Evolutionary conservation across 2,329 filamentous ascomycete species (phyloP).

Genomic region (Sclerotinia borealis): DNA sequence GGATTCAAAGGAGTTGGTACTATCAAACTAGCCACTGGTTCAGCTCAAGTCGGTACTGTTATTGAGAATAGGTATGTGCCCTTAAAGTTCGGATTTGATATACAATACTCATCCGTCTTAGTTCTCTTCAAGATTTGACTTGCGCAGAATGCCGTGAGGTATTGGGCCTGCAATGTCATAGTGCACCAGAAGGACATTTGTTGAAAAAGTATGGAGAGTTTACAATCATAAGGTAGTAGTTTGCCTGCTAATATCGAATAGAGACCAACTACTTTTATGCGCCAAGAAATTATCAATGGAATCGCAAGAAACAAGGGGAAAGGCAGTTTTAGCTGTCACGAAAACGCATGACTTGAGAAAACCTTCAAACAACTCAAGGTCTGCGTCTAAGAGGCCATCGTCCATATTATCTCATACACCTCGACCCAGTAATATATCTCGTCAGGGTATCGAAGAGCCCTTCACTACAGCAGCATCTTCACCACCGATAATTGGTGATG

Average conservation of each 20-base stretch:
- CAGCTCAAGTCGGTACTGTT: constrained; percentile 20
- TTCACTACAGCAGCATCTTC: background rate
- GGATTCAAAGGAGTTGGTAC: constrained; percentile 26
- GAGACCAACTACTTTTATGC: constrained; percentile 29
- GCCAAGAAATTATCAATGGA: constrained; percentile 24
- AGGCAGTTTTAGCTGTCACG: constrained; percentile 19
- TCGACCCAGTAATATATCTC: background rate
- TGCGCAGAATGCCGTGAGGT: constrained; percentile 25
- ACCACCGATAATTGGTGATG: background rate
- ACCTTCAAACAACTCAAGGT: constrained; percentile 1
- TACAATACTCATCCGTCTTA: constrained; percentile 11
- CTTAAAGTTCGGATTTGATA: background rate
- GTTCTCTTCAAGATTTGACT: constrained; percentile 28
- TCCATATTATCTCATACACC: background rate
- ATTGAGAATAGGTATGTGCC: constrained; percentile 27
- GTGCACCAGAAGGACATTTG: constrained; percentile 28
- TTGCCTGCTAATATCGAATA: constrained; percentile 13
- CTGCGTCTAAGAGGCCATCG: background rate
- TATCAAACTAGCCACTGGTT: constrained; percentile 20
- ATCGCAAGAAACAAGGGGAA: constrained; percentile 21
- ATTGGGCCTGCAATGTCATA: constrained; percentile 29
- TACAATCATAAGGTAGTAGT: background rate
- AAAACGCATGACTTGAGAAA: constrained; percentile 22
- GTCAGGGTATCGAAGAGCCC: background rate
- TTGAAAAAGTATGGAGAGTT: constrained; percentile 23